phyloP scores from a whole-genome alignment of 805 yeast species.

The Metschnikowia vanudenii region DNA sequence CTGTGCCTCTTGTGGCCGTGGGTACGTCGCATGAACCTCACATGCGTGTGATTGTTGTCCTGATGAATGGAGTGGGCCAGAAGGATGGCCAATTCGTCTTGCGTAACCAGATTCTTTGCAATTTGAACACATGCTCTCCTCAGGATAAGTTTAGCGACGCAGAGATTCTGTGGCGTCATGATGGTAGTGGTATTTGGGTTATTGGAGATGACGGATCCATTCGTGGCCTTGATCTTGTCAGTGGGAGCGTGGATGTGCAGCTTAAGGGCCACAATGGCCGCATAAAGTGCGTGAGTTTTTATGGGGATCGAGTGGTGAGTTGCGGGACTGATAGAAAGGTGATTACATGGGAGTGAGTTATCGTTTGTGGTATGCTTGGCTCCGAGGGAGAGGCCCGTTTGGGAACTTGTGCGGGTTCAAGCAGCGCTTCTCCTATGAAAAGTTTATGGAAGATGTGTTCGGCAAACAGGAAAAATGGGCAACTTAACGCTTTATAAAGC shows the following conservation, averaged over 20 bases:
- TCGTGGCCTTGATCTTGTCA: constrained; percentile 56
- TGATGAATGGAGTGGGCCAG: constrained; percentile 34
- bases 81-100: background rate
- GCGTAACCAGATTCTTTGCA: constrained; percentile 29
- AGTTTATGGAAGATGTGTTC: too few relatives aligned
- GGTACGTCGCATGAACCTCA: constrained; percentile 80
- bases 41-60: constrained; percentile 61
- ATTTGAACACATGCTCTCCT: constrained; percentile 51
- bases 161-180: constrained; percentile 42
- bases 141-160: constrained; percentile 67
- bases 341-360: background rate
- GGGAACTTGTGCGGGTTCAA: too few relatives aligned
- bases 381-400: too few relatives aligned
- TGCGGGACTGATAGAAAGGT: constrained; percentile 44
- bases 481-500: too few relatives aligned
- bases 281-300: constrained; percentile 42
- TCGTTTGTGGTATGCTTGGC: background rate
- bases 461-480: too few relatives aligned
- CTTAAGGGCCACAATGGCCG: constrained; percentile 45
- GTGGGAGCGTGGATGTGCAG: constrained; percentile 31
- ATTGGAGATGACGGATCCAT: constrained; percentile 67
- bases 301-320: constrained; percentile 41
- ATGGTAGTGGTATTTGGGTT: constrained; percentile 58
- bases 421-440: too few relatives aligned
- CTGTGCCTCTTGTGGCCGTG: constrained; percentile 45